Evolutionary conservation across 2,329 filamentous ascomycete species (phyloP).

Genomic region (Cytospora leucostoma): DNA sequence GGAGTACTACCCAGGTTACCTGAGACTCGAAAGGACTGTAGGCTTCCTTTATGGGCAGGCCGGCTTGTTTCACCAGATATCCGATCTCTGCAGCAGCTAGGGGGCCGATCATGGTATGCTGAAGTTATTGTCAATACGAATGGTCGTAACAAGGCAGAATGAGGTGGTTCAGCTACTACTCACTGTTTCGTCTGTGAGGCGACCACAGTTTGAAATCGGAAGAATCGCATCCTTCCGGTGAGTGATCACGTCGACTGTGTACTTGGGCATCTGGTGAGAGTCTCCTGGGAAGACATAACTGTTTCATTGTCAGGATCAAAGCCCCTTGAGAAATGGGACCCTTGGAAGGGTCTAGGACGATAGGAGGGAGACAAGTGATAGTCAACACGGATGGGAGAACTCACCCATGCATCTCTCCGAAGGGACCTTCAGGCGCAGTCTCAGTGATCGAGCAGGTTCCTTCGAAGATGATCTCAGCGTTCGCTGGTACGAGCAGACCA

Average conservation of each 20-base stretch:
- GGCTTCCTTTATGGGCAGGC: slow-evolving; percentile 46
- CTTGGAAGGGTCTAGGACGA: no score
- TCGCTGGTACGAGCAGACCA: slow-evolving; percentile 50
- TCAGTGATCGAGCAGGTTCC: slow-evolving; percentile 49
- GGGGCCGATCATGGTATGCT: slow-evolving; percentile 42
- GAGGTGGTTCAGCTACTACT: slow-evolving; percentile 8
- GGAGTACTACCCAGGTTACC: slow-evolving; percentile 52
- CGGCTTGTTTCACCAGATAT: slow-evolving; percentile 38
- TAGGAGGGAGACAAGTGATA: neutral
- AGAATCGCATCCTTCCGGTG: slow-evolving; percentile 50
- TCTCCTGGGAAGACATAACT: slow-evolving; percentile 44
- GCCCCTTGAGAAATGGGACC: neutral
- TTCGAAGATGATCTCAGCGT: slow-evolving; percentile 53
- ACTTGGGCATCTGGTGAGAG: slow-evolving; percentile 41
- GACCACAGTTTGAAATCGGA: slow-evolving; percentile 49
- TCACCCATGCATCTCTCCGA: slow-evolving; percentile 48
- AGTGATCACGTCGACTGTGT: slow-evolving; percentile 49
- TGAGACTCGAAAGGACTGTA: slow-evolving; percentile 49
- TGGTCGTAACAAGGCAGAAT: neutral
- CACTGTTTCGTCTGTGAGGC: slow-evolving; percentile 47
- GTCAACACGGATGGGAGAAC: neutral
- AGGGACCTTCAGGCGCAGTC: slow-evolving; percentile 48
- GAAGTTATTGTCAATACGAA: neutral
- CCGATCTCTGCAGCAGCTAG: slow-evolving; percentile 47
- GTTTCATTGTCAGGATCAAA: neutral